These are phyloP conservation scores for Rhodofomes roseus DNA, from an alignment of 1,284 basidiomycete species.

Conservation along the genomic window DNA sequence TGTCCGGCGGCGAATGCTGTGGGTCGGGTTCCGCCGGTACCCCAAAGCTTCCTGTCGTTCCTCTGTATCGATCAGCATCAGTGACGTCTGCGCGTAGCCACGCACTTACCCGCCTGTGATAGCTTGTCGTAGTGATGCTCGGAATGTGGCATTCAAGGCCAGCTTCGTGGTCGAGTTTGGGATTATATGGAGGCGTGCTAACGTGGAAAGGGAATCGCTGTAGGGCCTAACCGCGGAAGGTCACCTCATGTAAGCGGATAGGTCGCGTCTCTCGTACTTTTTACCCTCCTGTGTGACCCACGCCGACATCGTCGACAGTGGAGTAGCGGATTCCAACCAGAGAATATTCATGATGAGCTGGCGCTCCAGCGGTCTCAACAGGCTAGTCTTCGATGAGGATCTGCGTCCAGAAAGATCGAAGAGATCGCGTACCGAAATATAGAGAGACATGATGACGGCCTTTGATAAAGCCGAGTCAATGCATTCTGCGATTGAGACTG, in stretches of 20 bases:
- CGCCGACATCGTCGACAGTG: constrained; percentile 68
- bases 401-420: constrained; percentile 9
- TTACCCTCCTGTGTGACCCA: constrained; percentile 78
- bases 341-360: constrained; percentile 91
- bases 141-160: constrained; percentile 75
- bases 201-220: constrained; percentile 62
- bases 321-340: constrained; percentile 84
- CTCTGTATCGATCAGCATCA: constrained; percentile 44
- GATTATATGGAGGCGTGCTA: constrained; percentile 75
- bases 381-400: constrained; percentile 40
- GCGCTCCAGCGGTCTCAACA: constrained; percentile 82
- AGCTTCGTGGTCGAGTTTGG: constrained; percentile 58
- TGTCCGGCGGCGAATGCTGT: constrained; percentile 47
- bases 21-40: constrained; percentile 70
- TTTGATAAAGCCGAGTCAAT: constrained; percentile 81
- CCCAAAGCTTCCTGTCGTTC: constrained; percentile 89
- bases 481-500: constrained; percentile 84
- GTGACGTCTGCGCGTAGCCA: constrained; percentile 8
- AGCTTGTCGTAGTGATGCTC: constrained; percentile 80
- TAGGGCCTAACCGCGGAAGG: constrained; percentile 52
- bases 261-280: constrained; percentile 44
- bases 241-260: constrained; percentile 6
- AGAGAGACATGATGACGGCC: constrained; percentile 90
- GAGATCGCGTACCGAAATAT: constrained; percentile 72
- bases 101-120: constrained; percentile 82